These are phyloP conservation scores for Cystobasidium tubakii DNA, from an alignment of 768 basidiomycete species.

Conservation along the genomic window DNA sequence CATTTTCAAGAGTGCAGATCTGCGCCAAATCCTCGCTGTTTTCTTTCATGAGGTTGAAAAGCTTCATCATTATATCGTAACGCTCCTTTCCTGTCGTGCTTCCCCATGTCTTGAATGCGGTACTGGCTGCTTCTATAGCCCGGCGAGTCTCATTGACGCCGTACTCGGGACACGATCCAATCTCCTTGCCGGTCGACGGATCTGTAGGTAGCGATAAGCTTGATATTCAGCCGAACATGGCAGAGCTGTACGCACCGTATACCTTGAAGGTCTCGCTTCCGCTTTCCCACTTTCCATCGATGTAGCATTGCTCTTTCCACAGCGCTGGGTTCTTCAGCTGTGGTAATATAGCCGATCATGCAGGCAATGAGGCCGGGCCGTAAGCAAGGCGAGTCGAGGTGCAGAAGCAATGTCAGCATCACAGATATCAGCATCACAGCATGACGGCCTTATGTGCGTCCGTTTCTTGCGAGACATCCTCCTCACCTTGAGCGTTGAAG, in stretches of 20 bases:
- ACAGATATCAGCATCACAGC: too few relatives aligned
- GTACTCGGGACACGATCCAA: slow-evolving; percentile 87
- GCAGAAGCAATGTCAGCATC: not conserved
- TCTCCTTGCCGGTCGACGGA: slow-evolving; percentile 74
- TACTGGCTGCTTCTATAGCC: slow-evolving; percentile 74
- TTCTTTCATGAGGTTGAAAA: slow-evolving; percentile 71
- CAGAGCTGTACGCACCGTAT: slow-evolving; percentile 55
- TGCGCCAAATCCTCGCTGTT: slow-evolving; percentile 79
- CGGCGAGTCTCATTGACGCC: slow-evolving; percentile 71
- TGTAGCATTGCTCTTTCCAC: slow-evolving; percentile 67
- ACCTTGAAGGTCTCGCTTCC: slow-evolving; percentile 72
- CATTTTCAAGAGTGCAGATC: slow-evolving; percentile 89
- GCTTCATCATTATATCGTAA: slow-evolving; percentile 74
- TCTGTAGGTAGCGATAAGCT: slow-evolving; percentile 51
- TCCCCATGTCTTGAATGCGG: slow-evolving; percentile 78
- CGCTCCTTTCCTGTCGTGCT: slow-evolving; percentile 76
- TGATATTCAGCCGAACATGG: not conserved
- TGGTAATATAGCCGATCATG: not conserved
- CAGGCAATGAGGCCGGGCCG: not conserved
- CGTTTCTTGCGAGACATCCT: not conserved
- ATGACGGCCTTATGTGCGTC: too few relatives aligned
- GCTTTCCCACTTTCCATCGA: slow-evolving; percentile 80
- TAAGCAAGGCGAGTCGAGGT: not conserved
- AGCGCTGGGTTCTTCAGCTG: slow-evolving; percentile 67
- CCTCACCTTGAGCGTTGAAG: slow-evolving; percentile 21